Base-by-base conservation (phyloP, 1,284 basidiomycete species). In the Fistulina hepatica region DNA sequence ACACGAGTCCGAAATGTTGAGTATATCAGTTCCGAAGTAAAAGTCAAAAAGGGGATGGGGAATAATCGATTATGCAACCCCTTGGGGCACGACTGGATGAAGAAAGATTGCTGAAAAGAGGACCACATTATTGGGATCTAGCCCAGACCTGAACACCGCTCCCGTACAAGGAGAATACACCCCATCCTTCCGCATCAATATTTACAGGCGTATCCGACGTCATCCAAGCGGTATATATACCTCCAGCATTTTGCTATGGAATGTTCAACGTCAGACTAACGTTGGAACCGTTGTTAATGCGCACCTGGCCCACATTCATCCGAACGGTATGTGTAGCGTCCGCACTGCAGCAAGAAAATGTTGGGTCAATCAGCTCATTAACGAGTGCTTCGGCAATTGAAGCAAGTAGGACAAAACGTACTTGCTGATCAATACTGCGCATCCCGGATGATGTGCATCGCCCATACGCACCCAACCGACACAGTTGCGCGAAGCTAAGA, bases 391-490 rank as follows among this genome's bases (percentile, higher is more conserved):
- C 16, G 19, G 11, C 4, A 13, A 33, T 12, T 9, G 20, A 28
- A 3, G 6, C 8, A 21, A 25, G 13, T 8, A 9, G 6, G 13
- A 21, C 37, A 4, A 7, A 22, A 50, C 59, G 46, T 44, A 64
- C 61, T 82, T 82, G 52, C 77, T 80, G n/a, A 85, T 48, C 13
- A 84, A 54, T 3, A 84, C 79, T 1, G 61, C 79, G 44, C 82
- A 85, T 13, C 73, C 78, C 12, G 53, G 45, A 48, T 66, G 66
- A 27, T 49, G 46, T 8, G 52, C 45, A 51, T 73, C 61, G 16
- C 83, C 82, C 49, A 58, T 57, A 25, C 82, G 71, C 41, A 79
- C 70, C 47, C 81, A 86, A n/a, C 80, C 83, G 48, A 88, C 73
- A 49, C 71, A 81, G 46, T 81, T 75, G 17, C 49, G 63, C 32